These are phyloP conservation scores for Colletotrichum sp. DNA, from an alignment of 2,329 filamentous ascomycete genomes.

Conservation along the genomic window DNA sequence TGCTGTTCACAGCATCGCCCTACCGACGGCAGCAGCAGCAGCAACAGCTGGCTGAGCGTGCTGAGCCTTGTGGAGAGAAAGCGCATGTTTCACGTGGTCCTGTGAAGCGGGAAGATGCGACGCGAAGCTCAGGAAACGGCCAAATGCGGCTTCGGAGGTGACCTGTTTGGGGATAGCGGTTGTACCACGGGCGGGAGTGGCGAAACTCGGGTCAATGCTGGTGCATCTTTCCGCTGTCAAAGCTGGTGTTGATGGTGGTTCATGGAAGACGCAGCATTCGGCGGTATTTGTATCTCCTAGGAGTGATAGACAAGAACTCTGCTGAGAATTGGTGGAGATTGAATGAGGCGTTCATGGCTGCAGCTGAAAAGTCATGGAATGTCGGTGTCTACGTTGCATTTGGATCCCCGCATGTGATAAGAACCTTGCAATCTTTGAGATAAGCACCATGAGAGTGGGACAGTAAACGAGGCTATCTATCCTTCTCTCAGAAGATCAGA, in stretches of 20 bases:
- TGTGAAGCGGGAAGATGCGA: background rate
- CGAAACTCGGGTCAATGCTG: constrained; percentile 2
- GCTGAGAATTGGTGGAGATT: background rate
- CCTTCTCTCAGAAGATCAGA: background rate
- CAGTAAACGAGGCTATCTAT: background rate
- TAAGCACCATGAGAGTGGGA: background rate
- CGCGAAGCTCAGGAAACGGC: background rate
- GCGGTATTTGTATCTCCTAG: background rate
- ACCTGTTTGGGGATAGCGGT: background rate
- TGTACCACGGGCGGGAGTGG: background rate
- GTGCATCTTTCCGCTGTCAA: background rate
- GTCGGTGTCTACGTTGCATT: background rate
- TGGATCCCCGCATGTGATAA: background rate
- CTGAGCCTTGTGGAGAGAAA: background rate
- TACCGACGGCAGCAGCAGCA: background rate
- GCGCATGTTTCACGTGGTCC: constrained; percentile 6
- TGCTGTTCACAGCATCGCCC: background rate
- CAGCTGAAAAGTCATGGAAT: background rate
- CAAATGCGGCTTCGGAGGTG: background rate
- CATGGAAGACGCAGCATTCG: background rate
- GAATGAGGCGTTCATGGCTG: background rate
- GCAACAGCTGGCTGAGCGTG: background rate
- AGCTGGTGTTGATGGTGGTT: background rate
- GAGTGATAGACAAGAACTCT: background rate
- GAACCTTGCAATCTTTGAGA: background rate